These are phyloP conservation scores for Chrysanthemum makinoi DNA, from an alignment of 129 eudicot species.

Conservation along the genomic window DNA sequence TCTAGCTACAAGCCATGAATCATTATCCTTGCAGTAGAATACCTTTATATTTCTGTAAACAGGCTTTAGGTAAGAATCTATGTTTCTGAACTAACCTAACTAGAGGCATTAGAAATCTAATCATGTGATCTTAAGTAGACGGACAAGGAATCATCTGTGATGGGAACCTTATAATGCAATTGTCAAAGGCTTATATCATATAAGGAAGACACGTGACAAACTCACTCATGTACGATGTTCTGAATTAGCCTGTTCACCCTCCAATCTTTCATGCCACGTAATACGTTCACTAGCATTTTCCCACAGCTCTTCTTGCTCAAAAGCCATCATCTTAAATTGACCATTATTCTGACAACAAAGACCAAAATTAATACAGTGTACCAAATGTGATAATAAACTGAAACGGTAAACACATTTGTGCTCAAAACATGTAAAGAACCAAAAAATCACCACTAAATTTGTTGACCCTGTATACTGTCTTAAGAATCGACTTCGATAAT, in stretches of 20 bases:
- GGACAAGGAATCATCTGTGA: too few species aligned
- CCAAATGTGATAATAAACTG: neutral
- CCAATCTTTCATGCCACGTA: constrained; percentile 90
- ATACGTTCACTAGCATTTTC: constrained; percentile 82
- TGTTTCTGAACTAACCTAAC: too few species aligned
- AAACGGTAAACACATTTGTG: neutral
- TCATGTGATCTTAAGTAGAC: too few species aligned
- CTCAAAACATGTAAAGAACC: neutral
- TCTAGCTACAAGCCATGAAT: too few species aligned
- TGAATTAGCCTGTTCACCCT: constrained; percentile 88
- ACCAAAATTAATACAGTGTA: neutral
- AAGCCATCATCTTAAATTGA: constrained; percentile 71
- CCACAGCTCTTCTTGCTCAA: constrained; percentile 87
- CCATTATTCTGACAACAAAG: constrained; percentile 52
- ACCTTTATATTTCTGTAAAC: too few species aligned
- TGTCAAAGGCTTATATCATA: too few species aligned
- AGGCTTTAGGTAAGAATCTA: too few species aligned
- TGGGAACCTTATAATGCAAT: too few species aligned
- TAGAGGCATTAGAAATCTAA: too few species aligned
- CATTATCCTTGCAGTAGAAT: too few species aligned
- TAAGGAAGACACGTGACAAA: constrained; percentile 26
- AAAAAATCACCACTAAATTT: constrained; percentile 47
- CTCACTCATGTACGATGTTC: constrained; percentile 93
- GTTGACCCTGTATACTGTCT: constrained; percentile 40
- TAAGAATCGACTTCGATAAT: too few species aligned